These are phyloP conservation scores for Cystobasidiaceae sp. DNA, from an alignment of 1,284 basidiomycete genomes.

Conservation along the genomic window DNA sequence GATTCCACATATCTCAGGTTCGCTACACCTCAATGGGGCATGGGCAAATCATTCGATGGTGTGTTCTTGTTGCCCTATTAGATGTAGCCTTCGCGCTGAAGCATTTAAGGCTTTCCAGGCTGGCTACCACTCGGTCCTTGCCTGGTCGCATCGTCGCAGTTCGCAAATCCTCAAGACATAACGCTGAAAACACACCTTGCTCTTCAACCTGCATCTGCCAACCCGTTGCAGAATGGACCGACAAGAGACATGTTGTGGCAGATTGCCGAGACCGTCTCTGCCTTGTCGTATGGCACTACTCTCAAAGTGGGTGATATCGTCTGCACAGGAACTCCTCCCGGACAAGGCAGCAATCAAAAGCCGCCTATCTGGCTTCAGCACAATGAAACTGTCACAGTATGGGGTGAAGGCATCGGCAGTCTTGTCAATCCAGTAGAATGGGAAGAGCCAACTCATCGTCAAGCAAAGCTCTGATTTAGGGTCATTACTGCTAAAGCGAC, in stretches of 20 bases:
- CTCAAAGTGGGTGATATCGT: constrained; percentile 75
- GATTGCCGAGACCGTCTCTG: constrained; percentile 65
- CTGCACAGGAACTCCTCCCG: constrained; percentile 64
- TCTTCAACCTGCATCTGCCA: not conserved
- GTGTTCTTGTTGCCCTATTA: not conserved
- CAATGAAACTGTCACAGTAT: constrained; percentile 67
- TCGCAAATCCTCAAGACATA: constrained; percentile 6
- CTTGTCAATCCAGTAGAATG: constrained; percentile 19
- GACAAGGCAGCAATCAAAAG: constrained; percentile 40
- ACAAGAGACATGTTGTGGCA: constrained; percentile 58
- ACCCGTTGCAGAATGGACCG: constrained; percentile 20
- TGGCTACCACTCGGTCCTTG: constrained; percentile 24
- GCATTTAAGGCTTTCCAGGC: not conserved
- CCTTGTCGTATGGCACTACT: constrained; percentile 79
- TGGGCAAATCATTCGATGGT: constrained; percentile 40
- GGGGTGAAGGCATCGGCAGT: constrained; percentile 40
- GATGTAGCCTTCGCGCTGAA: not conserved
- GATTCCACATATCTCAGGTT: no score
- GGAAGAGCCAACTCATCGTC: not conserved
- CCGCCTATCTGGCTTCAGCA: constrained; percentile 57
- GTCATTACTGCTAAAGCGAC: not conserved
- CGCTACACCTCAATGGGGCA: constrained; percentile 36
- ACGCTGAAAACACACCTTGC: constrained; percentile 20
- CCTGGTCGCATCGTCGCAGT: constrained; percentile 32
- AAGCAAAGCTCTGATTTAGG: not conserved